Base-by-base conservation (phyloP, 2,329 filamentous ascomycete species). In the Tolypocladium tundrense region DNA sequence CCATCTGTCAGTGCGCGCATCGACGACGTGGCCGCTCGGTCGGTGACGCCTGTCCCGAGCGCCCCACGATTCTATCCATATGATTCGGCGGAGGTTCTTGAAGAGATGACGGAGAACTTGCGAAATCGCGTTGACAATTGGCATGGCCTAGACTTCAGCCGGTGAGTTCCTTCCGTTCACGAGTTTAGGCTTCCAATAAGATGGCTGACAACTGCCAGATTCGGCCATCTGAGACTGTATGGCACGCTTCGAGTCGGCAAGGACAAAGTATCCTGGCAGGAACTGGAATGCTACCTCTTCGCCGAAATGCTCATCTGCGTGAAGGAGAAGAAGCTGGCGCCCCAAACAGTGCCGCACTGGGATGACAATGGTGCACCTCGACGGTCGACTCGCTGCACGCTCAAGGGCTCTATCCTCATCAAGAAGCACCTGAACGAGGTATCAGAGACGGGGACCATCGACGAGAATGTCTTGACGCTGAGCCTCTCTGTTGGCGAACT, bases 291-390 rank as follows among this genome's bases (percentile, higher is more conserved):
- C 72, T 99, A 91, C 71, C 81, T 99, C 37, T 99, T 99, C 69
- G 90, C 88, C 5, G 94, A 99, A 75, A 99, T 99, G 94, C 88
- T 99, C 66, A 99, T 99, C 63, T 99, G 94, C 69, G 91, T 99
- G 60, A 99, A 97, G 74, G 94, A 97, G 75, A 97, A 97, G 82
- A 96, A 92, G 75, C 73, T 79, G 10, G 70, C 77, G 64, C 78
- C 43, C 2, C 70, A 73, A 31, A 57, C 66, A 66, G 60, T 81
- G 43, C 80, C 84, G 55, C 84, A 89, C 63, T 92, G 89, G 82
- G 87, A 85, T 55, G 84, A 84, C 56, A 76, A 75, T 21, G 76
- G 78, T 5, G 69, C 78, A 1, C 81, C 80, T 27, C 80, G 81
- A 58, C 92, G 88, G 70, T 78, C 82, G 11, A 85, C 85, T 3